Base-by-base conservation (phyloP, 2,329 filamentous ascomycete genomes). In the Cercospora brassicicola region DNA sequence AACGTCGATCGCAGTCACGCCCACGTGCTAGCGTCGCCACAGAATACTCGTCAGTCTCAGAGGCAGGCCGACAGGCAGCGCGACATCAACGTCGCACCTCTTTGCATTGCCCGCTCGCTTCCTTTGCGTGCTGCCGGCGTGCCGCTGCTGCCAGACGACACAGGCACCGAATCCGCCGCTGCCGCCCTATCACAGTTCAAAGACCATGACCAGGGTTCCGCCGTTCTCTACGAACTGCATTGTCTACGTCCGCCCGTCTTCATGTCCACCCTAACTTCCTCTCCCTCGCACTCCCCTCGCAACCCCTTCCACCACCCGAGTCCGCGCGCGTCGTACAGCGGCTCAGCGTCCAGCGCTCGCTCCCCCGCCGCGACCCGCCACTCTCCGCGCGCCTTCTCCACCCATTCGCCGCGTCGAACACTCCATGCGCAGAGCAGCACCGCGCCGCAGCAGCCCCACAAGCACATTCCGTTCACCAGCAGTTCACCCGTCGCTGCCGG, bases 391-490 rank as follows among this genome's bases (percentile, higher is more conserved):
- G 30, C 30, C 55, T 60, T 20, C 20, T 65, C 63, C 39, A 59
- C 64, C 26, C 36, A 53, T 13, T 66, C 69, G 18, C 66, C 67
- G 15, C 66, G 64, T n/a, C 68, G 70, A 26, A 36, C 68, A 30
- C 67, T 69, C 69, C 68, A 70, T 71, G 70, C 65, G 23, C 69
- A 68, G 31, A 60, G 64, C 66, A 67, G 48, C 51, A 20, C 64
- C 33, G 66, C 51, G 11, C 62, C 69, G 13, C 61, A 66, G 53
- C 65, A 69, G 53, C 69, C 68, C 60, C 63, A 67, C 26, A 64
- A 53, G 48, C 67, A 55, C 53, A 57, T 62, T 51, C 20, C 9
- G 18, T 68, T 64, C 56, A 42, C 67, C 33, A 42, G 11, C 33
- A 63, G 48, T 39, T 62, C 61, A 45, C 42, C 30, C 33, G 42